Conservation (phyloP, 208 protist species). For the Acanthamoeba castellanii region DNA sequence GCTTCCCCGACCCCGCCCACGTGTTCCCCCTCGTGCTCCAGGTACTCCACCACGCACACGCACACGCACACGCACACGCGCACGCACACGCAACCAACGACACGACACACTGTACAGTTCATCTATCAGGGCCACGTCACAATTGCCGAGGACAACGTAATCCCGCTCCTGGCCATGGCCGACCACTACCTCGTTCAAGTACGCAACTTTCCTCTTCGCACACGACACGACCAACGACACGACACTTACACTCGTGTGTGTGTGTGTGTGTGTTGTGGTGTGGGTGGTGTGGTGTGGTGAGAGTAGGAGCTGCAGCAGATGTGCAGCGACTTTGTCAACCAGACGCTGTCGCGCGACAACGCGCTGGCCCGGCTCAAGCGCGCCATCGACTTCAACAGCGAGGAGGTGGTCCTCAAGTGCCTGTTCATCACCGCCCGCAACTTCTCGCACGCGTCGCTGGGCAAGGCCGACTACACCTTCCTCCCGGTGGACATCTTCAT, state of each 20-base stretch:
- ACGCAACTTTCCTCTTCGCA: no score
- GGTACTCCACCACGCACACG: neutral
- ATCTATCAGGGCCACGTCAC: conserved; percentile 9
- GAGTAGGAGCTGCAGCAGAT: conserved; percentile 1
- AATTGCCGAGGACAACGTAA: conserved; percentile 1
- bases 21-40: conserved; percentile 10
- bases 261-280: no score
- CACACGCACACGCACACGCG: neutral
- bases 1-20: conserved; percentile 12
- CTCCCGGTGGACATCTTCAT: conserved; percentile 2
- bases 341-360: conserved; percentile 22
- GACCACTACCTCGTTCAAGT: conserved; percentile 33
- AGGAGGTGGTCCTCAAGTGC: conserved; percentile 14
- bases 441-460: neutral
- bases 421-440: conserved; percentile 4
- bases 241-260: no score
- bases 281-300: no score
- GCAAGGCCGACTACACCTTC: neutral
- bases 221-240: no score
- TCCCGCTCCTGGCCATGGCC: conserved; percentile 15
- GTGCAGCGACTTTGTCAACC: neutral
- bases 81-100: no score
- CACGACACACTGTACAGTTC: neutral
- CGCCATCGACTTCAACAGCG: conserved; percentile 15
- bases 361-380: neutral